Evolutionary conservation across 2,329 filamentous ascomycete species (phyloP).

Genomic region (Teratosphaeria destructans): DNA sequence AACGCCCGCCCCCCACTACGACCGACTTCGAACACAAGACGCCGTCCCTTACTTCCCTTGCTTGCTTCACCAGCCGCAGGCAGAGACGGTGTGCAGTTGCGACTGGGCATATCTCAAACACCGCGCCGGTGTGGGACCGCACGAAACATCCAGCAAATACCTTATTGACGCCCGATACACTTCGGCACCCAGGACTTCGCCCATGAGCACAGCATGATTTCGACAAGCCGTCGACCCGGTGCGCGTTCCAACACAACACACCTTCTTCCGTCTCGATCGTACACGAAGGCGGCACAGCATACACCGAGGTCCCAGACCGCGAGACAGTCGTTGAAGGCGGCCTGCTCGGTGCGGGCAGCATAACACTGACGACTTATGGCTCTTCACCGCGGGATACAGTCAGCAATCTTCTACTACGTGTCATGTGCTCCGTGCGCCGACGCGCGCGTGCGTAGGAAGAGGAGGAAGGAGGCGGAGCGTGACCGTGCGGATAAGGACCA

Average conservation of each 20-base stretch:
- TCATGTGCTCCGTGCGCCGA: slow-evolving; percentile 72
- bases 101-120: neutral
- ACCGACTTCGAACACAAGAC: too few species aligned
- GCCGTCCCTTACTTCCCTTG: too few species aligned
- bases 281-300: neutral
- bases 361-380: slow-evolving; percentile 13
- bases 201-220: neutral
- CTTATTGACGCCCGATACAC: neutral
- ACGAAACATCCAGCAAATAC: neutral
- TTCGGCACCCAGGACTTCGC: neutral
- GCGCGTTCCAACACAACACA: neutral
- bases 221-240: neutral
- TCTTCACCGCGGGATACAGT: slow-evolving; percentile 49
- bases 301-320: neutral
- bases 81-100: neutral
- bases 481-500: slow-evolving; percentile 56
- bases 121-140: neutral
- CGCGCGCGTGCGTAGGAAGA: slow-evolving; percentile 57
- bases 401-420: slow-evolving; percentile 65
- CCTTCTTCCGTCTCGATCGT: neutral
- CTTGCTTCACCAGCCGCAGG: neutral
- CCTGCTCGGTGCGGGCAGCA: neutral
- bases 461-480: slow-evolving; percentile 58
- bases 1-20: neutral
- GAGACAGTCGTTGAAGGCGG: neutral